phyloP scores from a whole-genome alignment of 352 stramenopile genomes.

The Phytophthora foliorum region DNA sequence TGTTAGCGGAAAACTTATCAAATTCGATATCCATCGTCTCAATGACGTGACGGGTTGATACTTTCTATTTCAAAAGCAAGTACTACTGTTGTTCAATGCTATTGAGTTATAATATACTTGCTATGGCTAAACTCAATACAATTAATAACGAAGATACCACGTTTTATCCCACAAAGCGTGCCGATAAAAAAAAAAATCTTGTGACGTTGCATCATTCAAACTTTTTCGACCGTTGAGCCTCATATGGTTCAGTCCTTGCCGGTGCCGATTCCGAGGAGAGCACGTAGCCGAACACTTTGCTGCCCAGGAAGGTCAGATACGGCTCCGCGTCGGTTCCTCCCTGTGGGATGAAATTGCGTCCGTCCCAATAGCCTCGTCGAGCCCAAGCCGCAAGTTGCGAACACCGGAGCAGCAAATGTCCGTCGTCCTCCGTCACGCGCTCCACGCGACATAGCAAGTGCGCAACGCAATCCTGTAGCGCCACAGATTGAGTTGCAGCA shows the following conservation, averaged over 20 bases:
- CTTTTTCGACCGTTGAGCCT: background rate
- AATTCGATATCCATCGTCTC: too few species aligned
- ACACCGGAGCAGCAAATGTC: slow-evolving; percentile 78
- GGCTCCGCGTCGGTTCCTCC: slow-evolving; percentile 35
- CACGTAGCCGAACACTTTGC: slow-evolving; percentile 82
- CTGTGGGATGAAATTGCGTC: slow-evolving; percentile 77
- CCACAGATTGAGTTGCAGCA: slow-evolving; percentile 46
- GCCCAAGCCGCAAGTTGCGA: slow-evolving; percentile 70
- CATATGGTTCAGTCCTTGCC: slow-evolving; percentile 14
- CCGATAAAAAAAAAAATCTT: too few species aligned
- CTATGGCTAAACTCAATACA: too few species aligned
- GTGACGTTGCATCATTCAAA: too few species aligned
- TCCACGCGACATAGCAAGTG: slow-evolving; percentile 80
- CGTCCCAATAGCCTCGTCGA: slow-evolving; percentile 79
- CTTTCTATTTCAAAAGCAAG: too few species aligned
- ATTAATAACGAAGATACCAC: too few species aligned
- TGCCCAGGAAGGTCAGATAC: slow-evolving; percentile 89
- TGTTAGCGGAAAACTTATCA: too few species aligned
- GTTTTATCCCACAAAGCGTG: too few species aligned
- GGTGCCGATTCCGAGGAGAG: slow-evolving; percentile 17
- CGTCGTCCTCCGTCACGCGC: slow-evolving; percentile 68
- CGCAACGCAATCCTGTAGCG: slow-evolving; percentile 64
- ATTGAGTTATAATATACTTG: too few species aligned
- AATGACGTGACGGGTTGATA: too few species aligned
- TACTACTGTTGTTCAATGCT: too few species aligned